Percentiles rank a stretch among this genome's conserved stretches.
Evolutionary conservation across 257 asterid genomes (phyloP).

Genomic region (Eucommia ulmoides): DNA sequence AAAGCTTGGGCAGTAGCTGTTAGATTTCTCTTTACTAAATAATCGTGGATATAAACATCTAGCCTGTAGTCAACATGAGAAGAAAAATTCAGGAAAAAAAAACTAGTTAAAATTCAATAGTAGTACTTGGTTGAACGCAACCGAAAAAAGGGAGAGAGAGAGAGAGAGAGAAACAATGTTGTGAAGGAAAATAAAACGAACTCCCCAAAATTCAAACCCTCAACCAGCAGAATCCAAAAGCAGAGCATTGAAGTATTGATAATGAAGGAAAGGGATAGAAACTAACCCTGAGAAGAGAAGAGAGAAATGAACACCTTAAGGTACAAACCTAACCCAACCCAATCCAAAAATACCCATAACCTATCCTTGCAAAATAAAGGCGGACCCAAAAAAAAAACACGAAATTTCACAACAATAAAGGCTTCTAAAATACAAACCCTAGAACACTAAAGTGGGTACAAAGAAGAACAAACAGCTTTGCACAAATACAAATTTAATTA

Average conservation of each 20-base stretch:
- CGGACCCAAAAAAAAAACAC: neutral
- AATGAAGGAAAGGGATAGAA: neutral
- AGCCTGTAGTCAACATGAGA: conserved; percentile 35
- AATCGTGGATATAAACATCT: conserved; percentile 94
- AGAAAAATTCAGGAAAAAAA: neutral
- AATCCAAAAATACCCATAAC: neutral
- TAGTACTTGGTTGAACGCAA: neutral
- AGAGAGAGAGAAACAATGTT: neutral
- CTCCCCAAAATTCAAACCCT: neutral
- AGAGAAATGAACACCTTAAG: neutral
- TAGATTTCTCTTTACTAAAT: conserved; percentile 90
- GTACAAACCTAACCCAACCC: neutral
- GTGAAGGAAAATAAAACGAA: neutral
- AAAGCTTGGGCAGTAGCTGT: conserved; percentile 96
- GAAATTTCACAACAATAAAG: neutral
- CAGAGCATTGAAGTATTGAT: neutral
- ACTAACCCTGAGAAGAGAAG: neutral
- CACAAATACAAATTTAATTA: neutral
- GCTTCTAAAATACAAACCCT: neutral
- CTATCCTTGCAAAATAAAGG: neutral
- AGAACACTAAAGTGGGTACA: neutral
- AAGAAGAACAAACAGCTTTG: neutral
- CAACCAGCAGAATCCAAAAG: neutral
- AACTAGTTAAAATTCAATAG: neutral
- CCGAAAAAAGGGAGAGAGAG: neutral